These are phyloP conservation scores for Pisolithus sp. DNA, from an alignment of 768 basidiomycete genomes.

Conservation along the genomic window DNA sequence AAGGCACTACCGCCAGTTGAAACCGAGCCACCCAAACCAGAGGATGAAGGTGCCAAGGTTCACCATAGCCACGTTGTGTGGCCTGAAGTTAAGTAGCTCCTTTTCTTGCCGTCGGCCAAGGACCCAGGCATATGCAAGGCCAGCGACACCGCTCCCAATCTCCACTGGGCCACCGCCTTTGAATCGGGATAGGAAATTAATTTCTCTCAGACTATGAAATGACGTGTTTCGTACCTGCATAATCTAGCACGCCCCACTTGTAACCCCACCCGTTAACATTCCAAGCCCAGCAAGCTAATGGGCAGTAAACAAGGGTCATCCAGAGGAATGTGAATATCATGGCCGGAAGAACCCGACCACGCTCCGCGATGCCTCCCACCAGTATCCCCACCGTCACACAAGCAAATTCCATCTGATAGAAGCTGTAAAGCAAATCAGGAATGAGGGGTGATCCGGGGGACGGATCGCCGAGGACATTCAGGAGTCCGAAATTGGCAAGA, in stretches of 20 bases:
- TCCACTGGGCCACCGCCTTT: constrained; percentile 83
- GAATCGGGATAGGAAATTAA: not conserved
- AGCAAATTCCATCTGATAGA: constrained; percentile 86
- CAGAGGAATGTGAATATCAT: constrained; percentile 80
- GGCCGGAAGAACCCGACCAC: constrained; percentile 75
- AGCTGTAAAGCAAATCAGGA: constrained; percentile 76
- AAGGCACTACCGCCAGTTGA: constrained; percentile 89
- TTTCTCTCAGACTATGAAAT: constrained; percentile 3
- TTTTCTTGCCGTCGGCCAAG: constrained; percentile 74
- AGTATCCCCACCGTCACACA: constrained; percentile 75
- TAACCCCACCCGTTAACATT: constrained; percentile 76
- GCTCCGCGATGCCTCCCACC: constrained; percentile 79
- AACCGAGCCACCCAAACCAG: constrained; percentile 87
- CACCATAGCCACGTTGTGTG: constrained; percentile 82
- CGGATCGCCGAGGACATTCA: constrained; percentile 61
- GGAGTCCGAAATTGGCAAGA: constrained; percentile 71
- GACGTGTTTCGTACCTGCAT: constrained; percentile 53
- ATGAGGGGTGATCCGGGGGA: constrained; percentile 77
- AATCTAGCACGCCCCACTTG: constrained; percentile 81
- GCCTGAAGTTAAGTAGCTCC: constrained; percentile 73
- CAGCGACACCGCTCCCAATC: constrained; percentile 78
- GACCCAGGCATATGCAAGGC: constrained; percentile 82
- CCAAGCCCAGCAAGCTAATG: constrained; percentile 85
- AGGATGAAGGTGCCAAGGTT: constrained; percentile 79
- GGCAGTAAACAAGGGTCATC: constrained; percentile 85